These are phyloP conservation scores for Dactylis glomerata DNA, from an alignment of 176 grass and related monocot genomes.

Conservation along the genomic window DNA sequence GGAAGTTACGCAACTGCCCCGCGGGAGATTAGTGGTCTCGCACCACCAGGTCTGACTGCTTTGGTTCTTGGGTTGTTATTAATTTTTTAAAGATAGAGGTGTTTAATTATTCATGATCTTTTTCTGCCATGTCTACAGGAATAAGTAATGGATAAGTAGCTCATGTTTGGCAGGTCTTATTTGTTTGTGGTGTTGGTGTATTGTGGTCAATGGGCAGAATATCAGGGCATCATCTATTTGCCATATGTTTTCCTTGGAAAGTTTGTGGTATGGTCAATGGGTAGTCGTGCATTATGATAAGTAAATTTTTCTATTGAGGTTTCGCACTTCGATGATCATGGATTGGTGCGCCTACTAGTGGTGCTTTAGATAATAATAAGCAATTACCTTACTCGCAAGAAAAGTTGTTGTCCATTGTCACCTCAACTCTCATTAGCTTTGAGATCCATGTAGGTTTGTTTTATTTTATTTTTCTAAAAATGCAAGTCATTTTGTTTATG, in stretches of 20 bases:
- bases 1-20: conserved; percentile 36
- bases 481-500: too few relatives aligned
- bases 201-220: background rate
- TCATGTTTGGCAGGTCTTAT: conserved; percentile 21
- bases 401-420: background rate
- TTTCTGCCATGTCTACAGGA: conserved; percentile 8
- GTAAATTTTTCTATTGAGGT: background rate
- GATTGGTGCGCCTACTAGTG: background rate
- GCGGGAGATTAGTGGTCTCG: conserved; percentile 36
- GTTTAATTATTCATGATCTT: background rate
- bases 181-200: background rate
- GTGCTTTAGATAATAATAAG: background rate
- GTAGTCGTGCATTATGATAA: background rate
- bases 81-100: background rate
- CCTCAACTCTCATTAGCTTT: background rate
- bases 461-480: background rate
- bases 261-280: background rate
- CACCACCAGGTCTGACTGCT: conserved; percentile 18
- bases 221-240: background rate
- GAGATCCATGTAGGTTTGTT: background rate
- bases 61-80: background rate
- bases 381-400: background rate
- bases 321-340: background rate
- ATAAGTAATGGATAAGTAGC: background rate
- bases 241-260: background rate